Conservation (phyloP, 148 eudicot genomes). For the Gaultheria prostrata region DNA sequence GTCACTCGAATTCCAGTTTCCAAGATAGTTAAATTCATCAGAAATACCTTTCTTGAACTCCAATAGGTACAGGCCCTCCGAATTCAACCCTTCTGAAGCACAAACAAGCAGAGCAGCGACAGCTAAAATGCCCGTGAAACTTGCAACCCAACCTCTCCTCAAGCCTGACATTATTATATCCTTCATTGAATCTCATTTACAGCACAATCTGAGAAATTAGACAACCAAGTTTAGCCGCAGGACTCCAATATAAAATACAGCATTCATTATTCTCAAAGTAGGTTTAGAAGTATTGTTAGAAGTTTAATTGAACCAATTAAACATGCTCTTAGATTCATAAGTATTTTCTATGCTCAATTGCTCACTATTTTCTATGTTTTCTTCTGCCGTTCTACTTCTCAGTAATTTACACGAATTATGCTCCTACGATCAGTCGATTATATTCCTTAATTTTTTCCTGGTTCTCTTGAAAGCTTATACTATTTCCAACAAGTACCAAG, state of each 20-base stretch:
- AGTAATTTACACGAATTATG: neutral
- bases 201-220: constrained; percentile 10
- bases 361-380: neutral
- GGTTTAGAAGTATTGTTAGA: neutral
- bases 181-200: constrained; percentile 14
- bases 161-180: constrained; percentile 41
- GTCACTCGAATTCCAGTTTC: constrained; percentile 60
- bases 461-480: too few species aligned
- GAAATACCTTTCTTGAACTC: constrained; percentile 54
- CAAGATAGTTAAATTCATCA: constrained; percentile 46
- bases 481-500: neutral
- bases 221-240: neutral
- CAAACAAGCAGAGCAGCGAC: constrained; percentile 29
- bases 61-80: constrained; percentile 67
- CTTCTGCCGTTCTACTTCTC: neutral
- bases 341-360: neutral
- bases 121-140: constrained; percentile 32
- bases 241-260: neutral
- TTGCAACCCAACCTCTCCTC: constrained; percentile 30
- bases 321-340: neutral
- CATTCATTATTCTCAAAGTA: neutral
- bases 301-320: neutral
- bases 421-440: neutral
- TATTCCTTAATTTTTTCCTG: neutral
- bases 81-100: constrained; percentile 57